A percentile compares a stretch with the other conserved stretches of the same genome.
Evolutionary conservation across 2,329 filamentous ascomycete species (phyloP).

Genomic region (Colletotrichum magnum): DNA sequence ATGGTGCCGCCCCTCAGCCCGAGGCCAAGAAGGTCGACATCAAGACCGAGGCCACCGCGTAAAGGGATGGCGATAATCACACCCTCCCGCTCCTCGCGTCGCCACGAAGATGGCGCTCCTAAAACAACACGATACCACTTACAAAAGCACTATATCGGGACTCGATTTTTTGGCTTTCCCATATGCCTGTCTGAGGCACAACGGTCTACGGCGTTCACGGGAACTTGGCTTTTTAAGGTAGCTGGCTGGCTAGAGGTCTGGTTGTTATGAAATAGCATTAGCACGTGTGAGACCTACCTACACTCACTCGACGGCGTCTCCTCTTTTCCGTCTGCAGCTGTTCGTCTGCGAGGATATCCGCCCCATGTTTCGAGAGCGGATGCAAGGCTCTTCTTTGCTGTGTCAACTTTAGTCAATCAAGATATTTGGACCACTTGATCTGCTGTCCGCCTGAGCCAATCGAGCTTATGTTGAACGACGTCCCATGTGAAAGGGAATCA

Average conservation of each 20-base stretch:
- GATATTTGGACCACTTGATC: slow-evolving; percentile 24
- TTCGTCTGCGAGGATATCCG: slow-evolving; percentile 20
- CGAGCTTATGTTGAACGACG: neutral
- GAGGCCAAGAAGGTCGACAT: slow-evolving; percentile 74
- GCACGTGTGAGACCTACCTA: slow-evolving; percentile 27
- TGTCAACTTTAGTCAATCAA: slow-evolving; percentile 33
- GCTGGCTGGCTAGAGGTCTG: slow-evolving; percentile 41
- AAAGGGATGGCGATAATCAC: slow-evolving; percentile 7
- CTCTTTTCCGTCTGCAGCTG: slow-evolving; percentile 10
- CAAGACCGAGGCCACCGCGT: slow-evolving; percentile 55
- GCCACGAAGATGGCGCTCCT: slow-evolving; percentile 12
- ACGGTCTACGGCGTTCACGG: slow-evolving; percentile 40
- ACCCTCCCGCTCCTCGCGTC: neutral
- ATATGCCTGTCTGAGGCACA: slow-evolving; percentile 17
- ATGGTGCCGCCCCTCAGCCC: slow-evolving; percentile 59
- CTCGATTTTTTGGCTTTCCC: slow-evolving; percentile 38
- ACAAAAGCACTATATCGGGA: slow-evolving; percentile 41
- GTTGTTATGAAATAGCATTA: slow-evolving; percentile 40
- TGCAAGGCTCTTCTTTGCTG: slow-evolving; percentile 7
- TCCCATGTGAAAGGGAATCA: too few species aligned
- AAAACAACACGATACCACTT: slow-evolving; percentile 39
- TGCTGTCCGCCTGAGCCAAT: neutral
- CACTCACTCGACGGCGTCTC: slow-evolving; percentile 15
- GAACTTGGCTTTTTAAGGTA: slow-evolving; percentile 34
- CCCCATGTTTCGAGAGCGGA: slow-evolving; percentile 6